Base-by-base conservation (phyloP, 257 asterid genomes). In the Lycium barbarum region DNA sequence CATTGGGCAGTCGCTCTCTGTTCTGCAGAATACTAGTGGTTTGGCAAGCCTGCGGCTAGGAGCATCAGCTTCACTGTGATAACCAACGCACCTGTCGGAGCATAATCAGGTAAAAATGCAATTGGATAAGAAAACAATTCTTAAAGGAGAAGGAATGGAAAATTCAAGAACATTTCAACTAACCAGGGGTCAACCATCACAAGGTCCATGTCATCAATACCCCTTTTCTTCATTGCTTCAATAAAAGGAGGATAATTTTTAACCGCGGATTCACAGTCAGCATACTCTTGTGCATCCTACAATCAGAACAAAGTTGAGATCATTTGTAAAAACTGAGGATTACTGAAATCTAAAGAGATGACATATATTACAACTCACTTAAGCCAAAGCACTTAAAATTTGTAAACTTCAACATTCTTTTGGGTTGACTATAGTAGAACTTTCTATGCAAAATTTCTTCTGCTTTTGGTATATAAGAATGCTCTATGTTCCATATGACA, bases 161-260 rank as follows among this genome's bases (percentile, higher is more conserved):
- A 11, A 67, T 26, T 18, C 14, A 80, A 22, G 68, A 40, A 35
- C 45, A 78, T 43, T 49, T 80, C 84, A 80, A 90, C 97, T 86
- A 84, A 96, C 99, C 99, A 96, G 9, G 97, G 93, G 91, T 96
- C 99, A 87, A 96, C 99, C 99, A 96, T 96, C 89, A 96, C 99
- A 84, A 97, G 94, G 85, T 97, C 98, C 98, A 97, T 93, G 85
- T 97, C 98, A 88, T 97, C 98, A 84, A 97, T 94, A 35, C 99
- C 99, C 96, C 99, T 93, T 91, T 91, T 97, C 93, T 91, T 97
- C 99, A 97, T 95, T 88, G 98, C 99, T 83, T 97, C 98, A 63
- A 87, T 88, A 88, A 97, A 95, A 47, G 98, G 98, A 86, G 97
- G 98, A 87, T 90, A 93, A 51, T 93, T 96, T 92, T 95, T 97